These are phyloP conservation scores for Russula olivacea DNA, from an alignment of 768 basidiomycete species.

Conservation along the genomic window DNA sequence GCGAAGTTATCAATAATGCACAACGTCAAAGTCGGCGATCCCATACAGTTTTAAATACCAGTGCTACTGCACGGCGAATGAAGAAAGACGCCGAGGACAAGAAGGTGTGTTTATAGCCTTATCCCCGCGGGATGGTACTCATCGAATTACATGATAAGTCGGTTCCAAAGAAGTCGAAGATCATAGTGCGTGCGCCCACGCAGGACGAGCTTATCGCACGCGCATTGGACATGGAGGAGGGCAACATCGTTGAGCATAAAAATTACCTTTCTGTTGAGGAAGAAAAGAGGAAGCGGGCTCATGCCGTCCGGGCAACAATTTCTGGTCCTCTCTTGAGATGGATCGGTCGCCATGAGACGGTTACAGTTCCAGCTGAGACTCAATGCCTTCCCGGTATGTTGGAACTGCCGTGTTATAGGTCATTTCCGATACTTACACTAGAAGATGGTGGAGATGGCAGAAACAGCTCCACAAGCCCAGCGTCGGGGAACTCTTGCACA, in stretches of 20 bases:
- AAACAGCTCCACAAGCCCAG: background rate
- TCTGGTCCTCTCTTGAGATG: constrained; percentile 67
- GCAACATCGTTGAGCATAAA: constrained; percentile 70
- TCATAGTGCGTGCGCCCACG: constrained; percentile 48
- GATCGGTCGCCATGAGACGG: constrained; percentile 60
- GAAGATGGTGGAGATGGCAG: background rate
- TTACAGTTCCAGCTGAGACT: constrained; percentile 36
- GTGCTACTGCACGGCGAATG: constrained; percentile 57
- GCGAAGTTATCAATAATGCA: constrained; percentile 43
- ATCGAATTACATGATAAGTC: constrained; percentile 29
- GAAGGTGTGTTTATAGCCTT: constrained; percentile 39
- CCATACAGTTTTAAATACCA: constrained; percentile 67
- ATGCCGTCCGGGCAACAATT: constrained; percentile 53
- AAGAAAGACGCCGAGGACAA: constrained; percentile 58
- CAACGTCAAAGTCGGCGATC: constrained; percentile 56
- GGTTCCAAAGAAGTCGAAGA: constrained; percentile 55
- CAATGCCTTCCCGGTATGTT: constrained; percentile 33
- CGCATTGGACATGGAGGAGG: constrained; percentile 83
- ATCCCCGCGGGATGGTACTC: constrained; percentile 22
- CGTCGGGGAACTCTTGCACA: constrained; percentile 16
- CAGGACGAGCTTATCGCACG: constrained; percentile 81
- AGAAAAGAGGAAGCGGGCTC: constrained; percentile 67
- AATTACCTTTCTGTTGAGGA: constrained; percentile 78
- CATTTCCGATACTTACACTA: background rate
- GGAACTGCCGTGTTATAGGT: background rate